Conservation (phyloP, 495 filamentous ascomycete genomes). For the Penicillium cosmopolitanum region DNA sequence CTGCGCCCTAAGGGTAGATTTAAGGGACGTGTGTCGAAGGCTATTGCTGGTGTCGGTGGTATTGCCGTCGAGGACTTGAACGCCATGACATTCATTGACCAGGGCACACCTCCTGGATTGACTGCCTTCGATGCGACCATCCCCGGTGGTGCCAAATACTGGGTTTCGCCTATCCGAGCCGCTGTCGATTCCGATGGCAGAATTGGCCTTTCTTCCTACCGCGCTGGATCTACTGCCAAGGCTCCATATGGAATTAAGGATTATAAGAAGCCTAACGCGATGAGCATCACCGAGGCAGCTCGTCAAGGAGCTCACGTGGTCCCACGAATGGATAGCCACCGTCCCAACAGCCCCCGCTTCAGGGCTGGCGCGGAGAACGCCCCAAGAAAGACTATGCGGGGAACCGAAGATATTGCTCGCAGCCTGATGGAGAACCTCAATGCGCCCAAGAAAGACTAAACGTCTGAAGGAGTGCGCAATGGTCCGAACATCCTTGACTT, state of each 20-base stretch:
- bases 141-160: slow-evolving; percentile 68
- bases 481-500: slow-evolving; percentile 1
- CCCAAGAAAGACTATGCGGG: slow-evolving; percentile 17
- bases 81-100: slow-evolving; percentile 40
- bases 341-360: slow-evolving; percentile 23
- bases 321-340: slow-evolving; percentile 36
- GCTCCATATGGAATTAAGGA: slow-evolving; percentile 54
- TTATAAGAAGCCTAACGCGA: slow-evolving; percentile 30
- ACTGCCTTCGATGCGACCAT: slow-evolving; percentile 59
- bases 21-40: slow-evolving; percentile 36
- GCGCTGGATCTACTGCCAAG: slow-evolving; percentile 47
- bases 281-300: slow-evolving; percentile 33
- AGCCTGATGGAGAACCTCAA: slow-evolving; percentile 38
- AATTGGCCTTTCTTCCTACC: slow-evolving; percentile 53
- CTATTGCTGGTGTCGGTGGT: slow-evolving; percentile 55
- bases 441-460: background rate
- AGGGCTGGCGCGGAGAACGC: background rate
- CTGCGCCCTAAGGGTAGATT: slow-evolving; percentile 52
- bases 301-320: slow-evolving; percentile 32
- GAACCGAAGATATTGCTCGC: slow-evolving; percentile 39
- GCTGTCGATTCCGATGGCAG: slow-evolving; percentile 62
- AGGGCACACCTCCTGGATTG: slow-evolving; percentile 41
- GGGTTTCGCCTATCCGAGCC: slow-evolving; percentile 60
- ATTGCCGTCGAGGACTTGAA: slow-evolving; percentile 52
- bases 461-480: background rate